Evolutionary conservation across 1,284 basidiomycete genomes (phyloP), one percentile per base, ranked within the genome.

Genomic region (Cutaneotrichosporon mucoides): DNA sequence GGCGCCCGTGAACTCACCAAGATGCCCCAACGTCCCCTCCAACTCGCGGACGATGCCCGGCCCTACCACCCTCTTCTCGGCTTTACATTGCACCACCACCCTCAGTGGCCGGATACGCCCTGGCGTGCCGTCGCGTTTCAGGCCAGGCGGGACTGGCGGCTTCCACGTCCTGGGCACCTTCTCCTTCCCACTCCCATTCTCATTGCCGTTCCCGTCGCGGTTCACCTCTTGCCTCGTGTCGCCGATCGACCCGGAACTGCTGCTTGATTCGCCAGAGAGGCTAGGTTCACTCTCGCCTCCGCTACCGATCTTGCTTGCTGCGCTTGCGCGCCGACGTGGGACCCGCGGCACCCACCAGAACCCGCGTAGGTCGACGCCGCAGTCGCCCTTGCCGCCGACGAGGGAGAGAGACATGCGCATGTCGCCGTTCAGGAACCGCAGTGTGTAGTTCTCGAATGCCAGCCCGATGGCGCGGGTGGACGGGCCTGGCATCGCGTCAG

Each of bases 41-140:
- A 95, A 81, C 76, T 96, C 92, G 44, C 92, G 84, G 1, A 95
- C 83, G 65, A 87, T 86, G 6, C 85, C 84, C 1, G 92, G 90
- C 0, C 88, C 84, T 38, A 87, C 76, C 70, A 87, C 87, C 74
- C 85, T 87, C 76, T 85, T 86, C 69, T 92, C 88, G 0, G 90
- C 90, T 79, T 96, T 96, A 81, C 92, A 96, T 70, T 95, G 92
- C 0, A 83, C 90, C 13, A 94, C 69, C n/a, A 95, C 82, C 40
- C 91, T 86, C 1, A 92, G 67, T 0, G 88, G 81, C 37, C 72
- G 15, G 33, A 56, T 50, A 12, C 53, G 43, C 6, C 24, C 24
- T 24, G 56, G 61, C 16, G 36, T 48, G 24, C 54, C 47, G 12
- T 40, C 24, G 5, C 24, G 13, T 16, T 47, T 54, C 11, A 55